Conservation (phyloP, 441 rosid genomes). For the Dalechampia spathulata region DNA sequence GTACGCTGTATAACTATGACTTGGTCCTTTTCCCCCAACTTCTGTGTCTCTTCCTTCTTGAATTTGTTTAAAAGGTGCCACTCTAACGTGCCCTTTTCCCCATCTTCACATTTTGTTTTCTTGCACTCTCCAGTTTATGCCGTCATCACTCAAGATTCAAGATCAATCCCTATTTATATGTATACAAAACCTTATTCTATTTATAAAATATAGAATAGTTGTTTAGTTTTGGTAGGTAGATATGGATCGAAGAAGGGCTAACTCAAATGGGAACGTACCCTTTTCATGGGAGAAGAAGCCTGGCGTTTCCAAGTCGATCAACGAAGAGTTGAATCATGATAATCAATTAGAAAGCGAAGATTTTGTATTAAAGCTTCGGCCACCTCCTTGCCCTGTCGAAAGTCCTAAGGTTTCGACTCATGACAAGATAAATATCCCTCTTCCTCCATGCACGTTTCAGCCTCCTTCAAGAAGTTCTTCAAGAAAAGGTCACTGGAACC, state of each 20-base stretch:
- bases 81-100: neutral
- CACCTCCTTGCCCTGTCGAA: constrained; percentile 34
- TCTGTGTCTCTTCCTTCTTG: neutral
- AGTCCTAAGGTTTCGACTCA: constrained; percentile 11
- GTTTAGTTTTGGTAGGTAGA: too few species aligned
- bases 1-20: too few species aligned
- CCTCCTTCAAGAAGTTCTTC: constrained; percentile 29
- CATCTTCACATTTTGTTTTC: constrained; percentile 16
- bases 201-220: too few species aligned
- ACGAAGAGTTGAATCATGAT: neutral
- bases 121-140: neutral
- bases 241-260: constrained; percentile 20
- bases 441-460: constrained; percentile 41
- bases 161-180: neutral
- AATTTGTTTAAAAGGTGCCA: constrained; percentile 12
- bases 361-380: constrained; percentile 25
- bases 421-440: constrained; percentile 28
- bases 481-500: constrained; percentile 17
- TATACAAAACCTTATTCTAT: too few species aligned
- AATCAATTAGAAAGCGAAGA: neutral
- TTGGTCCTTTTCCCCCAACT: constrained; percentile 16
- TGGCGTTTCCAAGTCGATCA: constrained; percentile 26
- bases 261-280: constrained; percentile 22
- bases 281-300: constrained; percentile 52
- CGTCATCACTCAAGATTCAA: neutral